Base-by-base conservation (phyloP, 768 basidiomycete genomes). In the Daedalea quercina region DNA sequence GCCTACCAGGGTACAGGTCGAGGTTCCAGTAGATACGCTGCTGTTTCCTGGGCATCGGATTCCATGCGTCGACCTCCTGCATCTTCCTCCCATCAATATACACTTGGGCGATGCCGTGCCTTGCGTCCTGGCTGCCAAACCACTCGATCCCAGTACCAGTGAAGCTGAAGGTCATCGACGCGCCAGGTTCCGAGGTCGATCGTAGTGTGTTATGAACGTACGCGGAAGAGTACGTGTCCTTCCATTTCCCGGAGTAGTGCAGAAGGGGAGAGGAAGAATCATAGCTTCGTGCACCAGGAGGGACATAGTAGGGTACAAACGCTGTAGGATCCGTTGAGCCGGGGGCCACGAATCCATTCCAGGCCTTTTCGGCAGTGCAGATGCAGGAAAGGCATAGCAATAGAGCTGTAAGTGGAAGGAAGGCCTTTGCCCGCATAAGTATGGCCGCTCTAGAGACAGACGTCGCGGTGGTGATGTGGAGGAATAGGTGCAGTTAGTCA, bases 131-230 rank as follows among this genome's bases (percentile, higher is more conserved):
- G 60, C 73, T 77, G 26, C 88, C 88, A 57, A 89, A 90, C 82
- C 82, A 86, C 67, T 90, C 88, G 57, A 90, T 74, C 0, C 85
- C 85, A 12, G 82, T 85, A 13, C 87, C 88, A n/a, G 70, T 70
- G 66, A 89, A 89, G 2, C 75, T 72, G 66, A 89, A 77, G 1
- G 71, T 70, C 44, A 78, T 69, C 3, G 76, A 67, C 11, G 86
- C 80, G 44, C 73, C 73, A 17, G 66, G 66, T 44, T 76, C 66
- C 13, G 70, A 67, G 0, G 84, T 84, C 61, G 73, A 75, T 13
- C 73, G 76, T 31, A 80, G 66, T 13, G 80, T 77, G 15, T 76
- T 72, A 19, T 75, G 68, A 26, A 80, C 63, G 59, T 80, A 84
- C 33, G 71, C 67, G 1, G 67, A 64, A 0, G 84, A 84, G 59